Conservation (phyloP, 176 grass and related monocot genomes). For the Zea luxurians region DNA sequence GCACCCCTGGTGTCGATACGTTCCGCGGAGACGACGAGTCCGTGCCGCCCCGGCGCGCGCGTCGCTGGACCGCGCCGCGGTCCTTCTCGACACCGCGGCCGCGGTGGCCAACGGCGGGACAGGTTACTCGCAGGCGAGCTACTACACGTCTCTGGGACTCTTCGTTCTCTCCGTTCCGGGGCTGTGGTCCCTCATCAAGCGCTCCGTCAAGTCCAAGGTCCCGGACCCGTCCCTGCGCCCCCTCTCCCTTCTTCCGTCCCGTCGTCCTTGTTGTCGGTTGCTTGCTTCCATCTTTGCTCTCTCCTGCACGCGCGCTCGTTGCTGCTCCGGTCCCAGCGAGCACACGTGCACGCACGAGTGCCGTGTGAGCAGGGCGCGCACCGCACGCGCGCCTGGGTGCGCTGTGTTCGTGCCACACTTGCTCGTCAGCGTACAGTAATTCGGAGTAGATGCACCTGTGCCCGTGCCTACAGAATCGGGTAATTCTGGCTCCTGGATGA, state of each 20-base stretch:
- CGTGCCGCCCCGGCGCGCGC: conserved; percentile 35
- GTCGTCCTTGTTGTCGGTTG: not conserved
- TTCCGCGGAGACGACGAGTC: not conserved
- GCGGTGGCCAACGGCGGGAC: conserved; percentile 33
- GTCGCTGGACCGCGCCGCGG: conserved; percentile 52
- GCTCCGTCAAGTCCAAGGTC: conserved; percentile 99
- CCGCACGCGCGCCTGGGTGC: not conserved
- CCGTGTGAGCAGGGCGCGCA: not conserved
- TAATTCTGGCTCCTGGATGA: not conserved
- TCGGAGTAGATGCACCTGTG: not conserved
- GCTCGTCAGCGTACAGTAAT: not conserved
- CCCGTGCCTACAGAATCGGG: too few relatives aligned
- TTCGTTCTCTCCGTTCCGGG: conserved; percentile 98
- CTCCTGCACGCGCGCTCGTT: not conserved
- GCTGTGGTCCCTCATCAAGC: conserved; percentile 97
- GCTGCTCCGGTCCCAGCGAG: not conserved
- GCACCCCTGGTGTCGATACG: not conserved
- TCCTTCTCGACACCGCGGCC: conserved; percentile 61
- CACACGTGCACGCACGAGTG: not conserved
- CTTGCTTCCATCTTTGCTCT: not conserved
- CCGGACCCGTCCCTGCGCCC: not conserved
- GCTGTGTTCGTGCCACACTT: not conserved
- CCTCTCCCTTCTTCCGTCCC: too few relatives aligned
- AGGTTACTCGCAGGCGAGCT: conserved; percentile 94
- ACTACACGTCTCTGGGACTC: conserved; percentile 93